These are phyloP conservation scores for Neurospora sp. DNA, from an alignment of 2,329 filamentous ascomycete species.

Conservation along the genomic window DNA sequence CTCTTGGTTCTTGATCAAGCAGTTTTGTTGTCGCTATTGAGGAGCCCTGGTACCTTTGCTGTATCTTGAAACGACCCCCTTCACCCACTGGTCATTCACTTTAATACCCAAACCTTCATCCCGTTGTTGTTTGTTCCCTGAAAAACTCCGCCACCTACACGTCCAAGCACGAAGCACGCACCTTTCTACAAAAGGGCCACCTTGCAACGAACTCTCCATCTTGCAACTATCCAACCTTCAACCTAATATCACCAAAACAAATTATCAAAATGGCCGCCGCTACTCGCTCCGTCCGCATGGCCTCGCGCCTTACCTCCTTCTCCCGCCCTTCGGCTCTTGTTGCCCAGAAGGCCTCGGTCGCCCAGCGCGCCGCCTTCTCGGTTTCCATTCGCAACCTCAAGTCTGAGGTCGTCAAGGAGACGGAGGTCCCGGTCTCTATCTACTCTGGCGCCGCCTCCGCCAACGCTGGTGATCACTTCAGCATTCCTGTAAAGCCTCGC, in stretches of 20 bases:
- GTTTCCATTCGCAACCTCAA: slow-evolving; percentile 29
- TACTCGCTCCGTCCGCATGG: slow-evolving; percentile 20
- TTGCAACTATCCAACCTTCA: neutral
- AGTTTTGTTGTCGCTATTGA: slow-evolving; percentile 28
- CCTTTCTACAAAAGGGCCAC: neutral
- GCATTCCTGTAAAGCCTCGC: slow-evolving; percentile 40
- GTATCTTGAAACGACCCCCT: slow-evolving; percentile 17
- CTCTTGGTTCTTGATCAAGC: slow-evolving; percentile 7
- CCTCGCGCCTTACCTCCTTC: slow-evolving; percentile 21
- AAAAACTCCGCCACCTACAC: slow-evolving; percentile 1
- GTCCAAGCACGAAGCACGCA: neutral
- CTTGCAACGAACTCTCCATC: neutral
- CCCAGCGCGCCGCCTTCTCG: slow-evolving; percentile 27
- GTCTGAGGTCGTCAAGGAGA: slow-evolving; percentile 45
- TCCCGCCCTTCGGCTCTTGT: slow-evolving; percentile 17
- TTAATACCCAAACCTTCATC: slow-evolving; percentile 5
- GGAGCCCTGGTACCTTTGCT: slow-evolving; percentile 21
- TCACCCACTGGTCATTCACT: neutral
- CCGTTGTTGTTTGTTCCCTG: neutral
- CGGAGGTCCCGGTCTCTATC: slow-evolving; percentile 46
- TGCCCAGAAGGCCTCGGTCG: slow-evolving; percentile 12
- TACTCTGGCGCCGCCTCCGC: slow-evolving; percentile 32
- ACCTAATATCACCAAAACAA: neutral
- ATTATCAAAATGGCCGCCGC: slow-evolving; percentile 18
- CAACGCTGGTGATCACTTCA: slow-evolving; percentile 38